Conservation (phyloP, 805 yeast genomes). For the Helenozyma rhizophorensis region DNA sequence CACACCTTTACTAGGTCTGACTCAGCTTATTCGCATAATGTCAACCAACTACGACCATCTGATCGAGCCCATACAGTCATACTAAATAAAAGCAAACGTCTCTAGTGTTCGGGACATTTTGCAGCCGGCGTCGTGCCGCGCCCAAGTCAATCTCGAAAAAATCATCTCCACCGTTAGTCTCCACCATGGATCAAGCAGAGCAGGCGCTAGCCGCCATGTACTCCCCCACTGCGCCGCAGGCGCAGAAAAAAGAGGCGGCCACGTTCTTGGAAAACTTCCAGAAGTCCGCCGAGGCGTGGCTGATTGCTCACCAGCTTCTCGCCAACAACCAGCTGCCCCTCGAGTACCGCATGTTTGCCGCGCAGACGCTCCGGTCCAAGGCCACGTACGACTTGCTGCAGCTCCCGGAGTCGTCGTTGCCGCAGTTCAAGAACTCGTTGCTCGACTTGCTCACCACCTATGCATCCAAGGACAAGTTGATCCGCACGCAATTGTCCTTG, state of each 20-base stretch:
- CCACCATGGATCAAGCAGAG: constrained; percentile 28
- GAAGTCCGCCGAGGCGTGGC: constrained; percentile 81
- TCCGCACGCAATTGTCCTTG: constrained; percentile 79
- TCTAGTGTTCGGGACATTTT: constrained; percentile 1
- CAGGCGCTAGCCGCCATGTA: constrained; percentile 49
- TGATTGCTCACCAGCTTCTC: constrained; percentile 54
- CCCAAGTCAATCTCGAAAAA: constrained; percentile 1
- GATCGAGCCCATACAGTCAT: too few relatives aligned
- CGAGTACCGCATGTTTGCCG: constrained; percentile 74
- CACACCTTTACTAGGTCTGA: too few relatives aligned
- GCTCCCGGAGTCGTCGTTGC: constrained; percentile 49
- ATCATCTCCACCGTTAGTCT: neutral
- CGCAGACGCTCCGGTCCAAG: constrained; percentile 86
- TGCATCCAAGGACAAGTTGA: constrained; percentile 40
- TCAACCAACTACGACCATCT: too few relatives aligned
- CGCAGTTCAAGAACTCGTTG: constrained; percentile 63
- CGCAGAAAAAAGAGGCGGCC: constrained; percentile 48
- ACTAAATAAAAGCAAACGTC: too few relatives aligned
- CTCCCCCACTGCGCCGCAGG: constrained; percentile 33
- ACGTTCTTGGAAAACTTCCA: constrained; percentile 74
- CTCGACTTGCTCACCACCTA: constrained; percentile 53
- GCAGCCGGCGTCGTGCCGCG: neutral
- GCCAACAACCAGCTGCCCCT: constrained; percentile 29
- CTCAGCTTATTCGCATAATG: too few relatives aligned
- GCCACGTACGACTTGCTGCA: constrained; percentile 80